Conservation (phyloP, 495 filamentous ascomycete species). For the Talaromyces wortmannii region DNA sequence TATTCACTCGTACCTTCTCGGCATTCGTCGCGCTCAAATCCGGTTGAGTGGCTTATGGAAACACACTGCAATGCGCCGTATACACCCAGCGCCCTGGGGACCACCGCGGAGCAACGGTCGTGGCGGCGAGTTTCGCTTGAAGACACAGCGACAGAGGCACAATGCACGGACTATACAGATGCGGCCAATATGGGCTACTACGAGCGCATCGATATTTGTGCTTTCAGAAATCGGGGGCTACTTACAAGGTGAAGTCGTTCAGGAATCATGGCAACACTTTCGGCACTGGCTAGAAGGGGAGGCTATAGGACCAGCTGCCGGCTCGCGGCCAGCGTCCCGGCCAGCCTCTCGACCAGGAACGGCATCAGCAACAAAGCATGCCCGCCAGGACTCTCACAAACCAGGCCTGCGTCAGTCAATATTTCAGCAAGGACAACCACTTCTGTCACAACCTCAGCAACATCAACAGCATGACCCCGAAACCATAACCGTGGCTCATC, state of each 20-base stretch:
- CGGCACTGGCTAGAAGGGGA: constrained; percentile 47
- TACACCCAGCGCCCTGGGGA: constrained; percentile 62
- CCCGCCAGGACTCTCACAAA: background rate
- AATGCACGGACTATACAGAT: constrained; percentile 54
- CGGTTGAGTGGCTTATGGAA: constrained; percentile 80
- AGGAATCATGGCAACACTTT: constrained; percentile 63
- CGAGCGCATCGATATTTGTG: constrained; percentile 77
- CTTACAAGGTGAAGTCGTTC: constrained; percentile 83
- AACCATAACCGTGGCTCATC: constrained; percentile 71
- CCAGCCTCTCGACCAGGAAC: constrained; percentile 29
- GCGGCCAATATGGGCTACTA: constrained; percentile 79
- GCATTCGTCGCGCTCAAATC: constrained; percentile 75
- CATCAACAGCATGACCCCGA: constrained; percentile 67
- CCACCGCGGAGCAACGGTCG: constrained; percentile 55
- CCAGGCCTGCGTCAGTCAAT: background rate
- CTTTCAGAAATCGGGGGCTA: constrained; percentile 79
- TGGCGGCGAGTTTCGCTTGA: constrained; percentile 47
- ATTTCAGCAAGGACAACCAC: background rate
- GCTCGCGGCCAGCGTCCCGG: constrained; percentile 1
- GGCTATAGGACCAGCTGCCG: constrained; percentile 8
- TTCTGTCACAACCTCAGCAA: background rate
- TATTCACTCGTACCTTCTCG: constrained; percentile 81
- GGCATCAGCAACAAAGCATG: constrained; percentile 9
- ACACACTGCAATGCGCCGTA: constrained; percentile 65
- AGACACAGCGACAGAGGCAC: constrained; percentile 49